A percentile compares a stretch with the other conserved stretches of the same genome.
Evolutionary conservation across 2,329 filamentous ascomycete species (phyloP).

Genomic region (Ascochyta fabae): DNA sequence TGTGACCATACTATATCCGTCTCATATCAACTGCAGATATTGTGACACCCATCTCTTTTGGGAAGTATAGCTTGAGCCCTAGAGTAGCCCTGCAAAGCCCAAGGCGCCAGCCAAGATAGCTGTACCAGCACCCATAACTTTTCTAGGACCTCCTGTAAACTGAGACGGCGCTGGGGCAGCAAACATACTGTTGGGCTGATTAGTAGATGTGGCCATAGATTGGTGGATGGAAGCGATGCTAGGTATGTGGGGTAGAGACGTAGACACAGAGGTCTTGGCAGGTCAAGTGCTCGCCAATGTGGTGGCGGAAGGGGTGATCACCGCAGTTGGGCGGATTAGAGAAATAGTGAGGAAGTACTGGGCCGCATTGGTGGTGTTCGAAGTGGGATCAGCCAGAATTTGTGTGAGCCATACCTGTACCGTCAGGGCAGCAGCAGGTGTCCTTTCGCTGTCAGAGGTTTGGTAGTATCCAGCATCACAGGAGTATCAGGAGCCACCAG

Average conservation of each 20-base stretch:
- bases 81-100: conserved; percentile 5
- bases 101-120: conserved; percentile 25
- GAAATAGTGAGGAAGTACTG: conserved; percentile 57
- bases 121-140: conserved; percentile 21
- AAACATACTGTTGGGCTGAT: background rate
- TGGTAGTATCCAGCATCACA: conserved; percentile 69
- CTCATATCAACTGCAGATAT: no score
- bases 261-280: conserved; percentile 9
- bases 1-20: no score
- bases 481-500: conserved; percentile 63
- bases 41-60: no score
- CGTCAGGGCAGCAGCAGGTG: conserved; percentile 68
- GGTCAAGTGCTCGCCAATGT: conserved; percentile 1
- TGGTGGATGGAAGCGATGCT: background rate
- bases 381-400: background rate
- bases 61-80: no score
- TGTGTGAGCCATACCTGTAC: conserved; percentile 39
- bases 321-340: conserved; percentile 55
- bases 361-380: conserved; percentile 59
- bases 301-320: conserved; percentile 7
- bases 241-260: conserved; percentile 4
- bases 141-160: conserved; percentile 25
- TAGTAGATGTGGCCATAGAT: background rate
- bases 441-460: conserved; percentile 59
- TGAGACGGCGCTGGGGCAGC: conserved; percentile 13